These are phyloP conservation scores for Epichloe typhina DNA, from an alignment of 2,329 filamentous ascomycete species.

Conservation along the genomic window DNA sequence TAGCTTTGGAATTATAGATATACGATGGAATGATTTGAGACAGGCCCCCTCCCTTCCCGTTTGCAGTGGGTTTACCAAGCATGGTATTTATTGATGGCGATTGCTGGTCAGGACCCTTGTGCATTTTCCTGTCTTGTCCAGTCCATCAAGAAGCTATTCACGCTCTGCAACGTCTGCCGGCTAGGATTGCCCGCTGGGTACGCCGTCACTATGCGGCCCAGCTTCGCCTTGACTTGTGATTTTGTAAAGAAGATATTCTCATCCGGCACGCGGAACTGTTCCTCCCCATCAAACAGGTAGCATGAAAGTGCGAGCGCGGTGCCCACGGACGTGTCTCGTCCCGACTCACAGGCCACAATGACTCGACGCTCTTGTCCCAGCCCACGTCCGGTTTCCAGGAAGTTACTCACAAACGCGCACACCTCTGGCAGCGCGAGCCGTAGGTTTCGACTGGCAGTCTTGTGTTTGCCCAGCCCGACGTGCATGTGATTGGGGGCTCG, in stretches of 20 bases:
- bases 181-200: constrained; percentile 74
- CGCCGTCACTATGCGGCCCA: constrained; percentile 72
- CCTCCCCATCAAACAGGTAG: constrained; percentile 54
- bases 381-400: constrained; percentile 14
- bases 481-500: constrained; percentile 27
- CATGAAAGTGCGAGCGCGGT: constrained; percentile 65
- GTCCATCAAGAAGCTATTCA: constrained; percentile 80
- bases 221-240: constrained; percentile 56
- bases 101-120: background rate
- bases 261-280: constrained; percentile 23
- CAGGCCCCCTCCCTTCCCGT: no score
- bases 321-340: constrained; percentile 70
- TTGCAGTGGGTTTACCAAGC: no score
- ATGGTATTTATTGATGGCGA: no score
- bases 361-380: constrained; percentile 13
- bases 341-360: constrained; percentile 60
- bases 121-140: constrained; percentile 18
- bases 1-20: background rate
- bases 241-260: constrained; percentile 46
- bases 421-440: constrained; percentile 55
- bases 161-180: constrained; percentile 73
- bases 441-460: constrained; percentile 73
- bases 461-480: constrained; percentile 57
- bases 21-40: no score
- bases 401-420: constrained; percentile 37